Evolutionary conservation across 805 yeast species (phyloP).

Genomic region (Yamadazyma paraphyllophila): DNA sequence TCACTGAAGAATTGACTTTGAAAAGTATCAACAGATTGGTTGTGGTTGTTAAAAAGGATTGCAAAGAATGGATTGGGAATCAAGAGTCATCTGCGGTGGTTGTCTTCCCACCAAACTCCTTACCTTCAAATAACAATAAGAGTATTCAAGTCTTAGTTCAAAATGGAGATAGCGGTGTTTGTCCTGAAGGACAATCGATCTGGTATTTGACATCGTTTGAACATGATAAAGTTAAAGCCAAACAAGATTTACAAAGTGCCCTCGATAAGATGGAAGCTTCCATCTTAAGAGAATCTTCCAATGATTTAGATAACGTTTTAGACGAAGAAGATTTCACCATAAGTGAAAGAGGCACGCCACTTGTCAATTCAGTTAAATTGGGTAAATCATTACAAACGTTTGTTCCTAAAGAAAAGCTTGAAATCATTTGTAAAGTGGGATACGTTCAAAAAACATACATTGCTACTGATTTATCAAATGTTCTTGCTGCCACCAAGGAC

Average conservation of each 20-base stretch:
- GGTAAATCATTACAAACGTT: constrained; percentile 85
- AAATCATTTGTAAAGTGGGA: constrained; percentile 41
- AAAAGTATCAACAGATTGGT: constrained; percentile 71
- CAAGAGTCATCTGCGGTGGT: constrained; percentile 83
- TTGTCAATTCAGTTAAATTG: constrained; percentile 73
- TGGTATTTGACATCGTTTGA: constrained; percentile 89
- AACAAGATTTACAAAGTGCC: constrained; percentile 77
- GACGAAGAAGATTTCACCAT: constrained; percentile 49
- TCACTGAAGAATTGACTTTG: constrained; percentile 40
- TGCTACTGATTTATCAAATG: constrained; percentile 37
- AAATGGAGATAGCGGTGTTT: constrained; percentile 84
- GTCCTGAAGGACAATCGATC: constrained; percentile 81
- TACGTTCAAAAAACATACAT: constrained; percentile 37
- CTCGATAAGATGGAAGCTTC: constrained; percentile 75
- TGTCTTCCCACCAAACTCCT: constrained; percentile 85
- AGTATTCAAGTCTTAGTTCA: constrained; percentile 86
- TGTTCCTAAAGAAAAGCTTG: constrained; percentile 70
- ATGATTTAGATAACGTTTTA: constrained; percentile 47
- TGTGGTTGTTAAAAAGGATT: constrained; percentile 80
- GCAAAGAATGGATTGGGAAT: constrained; percentile 88
- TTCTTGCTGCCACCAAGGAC: constrained; percentile 29
- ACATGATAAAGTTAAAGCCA: constrained; percentile 60
- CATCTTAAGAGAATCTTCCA: constrained; percentile 71
- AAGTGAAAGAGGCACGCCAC: constrained; percentile 53
- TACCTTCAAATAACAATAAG: constrained; percentile 59